Conservation (phyloP, 768 basidiomycete genomes). For the Agrocybe chaxingu region DNA sequence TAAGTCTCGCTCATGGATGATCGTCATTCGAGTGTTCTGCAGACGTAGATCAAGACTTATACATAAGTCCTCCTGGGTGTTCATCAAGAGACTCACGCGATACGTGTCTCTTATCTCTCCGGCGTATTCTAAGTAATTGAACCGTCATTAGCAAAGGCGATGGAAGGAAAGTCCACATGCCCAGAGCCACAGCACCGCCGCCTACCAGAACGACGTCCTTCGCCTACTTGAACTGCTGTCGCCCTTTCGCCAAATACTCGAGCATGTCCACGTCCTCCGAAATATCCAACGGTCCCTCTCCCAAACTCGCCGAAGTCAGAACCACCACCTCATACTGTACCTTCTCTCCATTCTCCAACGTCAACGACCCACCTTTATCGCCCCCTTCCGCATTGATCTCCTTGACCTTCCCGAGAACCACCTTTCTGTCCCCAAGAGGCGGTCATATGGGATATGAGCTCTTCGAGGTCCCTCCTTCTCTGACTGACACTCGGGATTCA, state of each 20-base stretch:
- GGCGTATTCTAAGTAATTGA: slow-evolving; percentile 29
- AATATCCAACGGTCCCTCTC: slow-evolving; percentile 46
- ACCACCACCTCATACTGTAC: slow-evolving; percentile 54
- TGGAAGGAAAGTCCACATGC: slow-evolving; percentile 20
- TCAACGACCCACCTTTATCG: slow-evolving; percentile 25
- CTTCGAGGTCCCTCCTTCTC: slow-evolving; percentile 39
- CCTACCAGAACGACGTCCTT: slow-evolving; percentile 49
- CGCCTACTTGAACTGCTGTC: slow-evolving; percentile 31
- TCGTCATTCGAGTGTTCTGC: slow-evolving; percentile 52
- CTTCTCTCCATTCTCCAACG: slow-evolving; percentile 46
- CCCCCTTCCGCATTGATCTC: slow-evolving; percentile 13
- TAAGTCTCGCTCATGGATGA: slow-evolving; percentile 54
- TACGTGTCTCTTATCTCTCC: slow-evolving; percentile 41
- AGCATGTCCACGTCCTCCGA: slow-evolving; percentile 31
- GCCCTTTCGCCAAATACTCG: slow-evolving; percentile 22
- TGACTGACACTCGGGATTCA: slow-evolving; percentile 48
- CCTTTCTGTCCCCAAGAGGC: no score
- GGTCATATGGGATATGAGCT: slow-evolving; percentile 47
- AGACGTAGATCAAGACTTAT: neutral
- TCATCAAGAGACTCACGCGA: slow-evolving; percentile 25
- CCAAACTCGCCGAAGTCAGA: slow-evolving; percentile 53
- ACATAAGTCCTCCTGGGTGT: neutral
- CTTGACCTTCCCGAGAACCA: slow-evolving; percentile 13
- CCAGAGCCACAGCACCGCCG: slow-evolving; percentile 54
- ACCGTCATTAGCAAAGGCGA: neutral